phyloP scores from a whole-genome alignment of 257 asterid genomes.

The Gynochthodes officinalis region DNA sequence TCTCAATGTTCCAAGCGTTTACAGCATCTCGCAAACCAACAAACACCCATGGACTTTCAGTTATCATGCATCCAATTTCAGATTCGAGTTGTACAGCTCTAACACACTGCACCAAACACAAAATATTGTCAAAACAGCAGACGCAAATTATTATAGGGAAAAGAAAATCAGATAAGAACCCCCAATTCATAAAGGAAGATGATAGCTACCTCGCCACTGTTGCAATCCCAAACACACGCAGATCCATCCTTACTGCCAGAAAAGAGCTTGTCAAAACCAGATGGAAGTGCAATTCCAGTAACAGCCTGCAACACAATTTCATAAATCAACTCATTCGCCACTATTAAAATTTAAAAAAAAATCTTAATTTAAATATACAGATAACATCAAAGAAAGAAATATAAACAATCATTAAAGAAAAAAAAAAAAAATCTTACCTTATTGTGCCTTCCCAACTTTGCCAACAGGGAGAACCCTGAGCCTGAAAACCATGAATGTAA shows the following conservation, averaged over 20 bases:
- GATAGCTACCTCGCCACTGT: background rate
- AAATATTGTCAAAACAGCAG: background rate
- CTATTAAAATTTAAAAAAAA: background rate
- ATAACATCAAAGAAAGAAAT: background rate
- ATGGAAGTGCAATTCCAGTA: background rate
- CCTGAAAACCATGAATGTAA: constrained; percentile 4
- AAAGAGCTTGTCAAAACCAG: background rate
- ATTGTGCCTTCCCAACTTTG: background rate
- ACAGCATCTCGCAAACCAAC: background rate
- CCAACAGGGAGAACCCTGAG: background rate
- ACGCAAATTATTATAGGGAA: background rate
- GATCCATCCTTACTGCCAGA: background rate
- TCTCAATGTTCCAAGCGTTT: background rate
- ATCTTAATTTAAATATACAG: too few relatives aligned
- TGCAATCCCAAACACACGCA: background rate
- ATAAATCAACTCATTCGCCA: background rate
- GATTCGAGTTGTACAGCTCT: background rate
- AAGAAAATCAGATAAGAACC: too few relatives aligned
- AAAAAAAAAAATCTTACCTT: background rate
- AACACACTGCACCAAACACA: background rate
- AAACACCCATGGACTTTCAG: background rate
- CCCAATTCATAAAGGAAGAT: background rate
- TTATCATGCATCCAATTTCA: background rate
- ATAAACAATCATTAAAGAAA: background rate
- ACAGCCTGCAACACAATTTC: background rate